Conservation (phyloP, 768 basidiomycete species). For the Trametes cubensis region DNA sequence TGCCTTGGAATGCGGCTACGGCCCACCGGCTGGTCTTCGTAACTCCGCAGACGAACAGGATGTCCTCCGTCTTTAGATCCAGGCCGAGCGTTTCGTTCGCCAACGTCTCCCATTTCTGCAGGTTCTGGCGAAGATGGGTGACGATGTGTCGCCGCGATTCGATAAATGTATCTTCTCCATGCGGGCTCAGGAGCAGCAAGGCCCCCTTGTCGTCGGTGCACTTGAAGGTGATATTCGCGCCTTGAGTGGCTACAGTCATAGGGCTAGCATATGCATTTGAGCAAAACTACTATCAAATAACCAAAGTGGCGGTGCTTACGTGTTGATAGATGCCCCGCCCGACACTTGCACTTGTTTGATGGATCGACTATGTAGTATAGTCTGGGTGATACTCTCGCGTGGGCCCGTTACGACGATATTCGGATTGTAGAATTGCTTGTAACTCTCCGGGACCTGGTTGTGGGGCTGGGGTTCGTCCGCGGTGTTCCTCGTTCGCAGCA, state of each 20-base stretch:
- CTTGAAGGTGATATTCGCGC: conserved; percentile 9
- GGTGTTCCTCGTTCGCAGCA: conserved; percentile 14
- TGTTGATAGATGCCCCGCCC: not conserved
- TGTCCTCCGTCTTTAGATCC: conserved; percentile 6
- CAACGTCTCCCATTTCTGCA: conserved; percentile 14
- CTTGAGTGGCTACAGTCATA: not conserved
- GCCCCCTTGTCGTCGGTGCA: conserved; percentile 18
- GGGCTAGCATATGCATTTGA: not conserved
- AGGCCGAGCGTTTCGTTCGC: conserved; percentile 13
- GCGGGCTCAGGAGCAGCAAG: conserved; percentile 4
- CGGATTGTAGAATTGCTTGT: conserved; percentile 6
- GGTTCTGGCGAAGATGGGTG: conserved; percentile 16
- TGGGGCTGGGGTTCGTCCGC: not conserved
- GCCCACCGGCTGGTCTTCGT: conserved; percentile 23
- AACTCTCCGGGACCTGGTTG: conserved; percentile 6
- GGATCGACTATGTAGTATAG: conserved; percentile 6
- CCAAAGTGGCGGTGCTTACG: not conserved
- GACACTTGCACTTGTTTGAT: conserved; percentile 3
- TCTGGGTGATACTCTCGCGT: conserved; percentile 2
- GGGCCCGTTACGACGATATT: conserved; percentile 8
- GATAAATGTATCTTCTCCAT: conserved; percentile 6
- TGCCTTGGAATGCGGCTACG: conserved; percentile 16
- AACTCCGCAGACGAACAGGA: conserved; percentile 22
- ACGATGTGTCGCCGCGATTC: conserved; percentile 10
- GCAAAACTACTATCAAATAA: not conserved